A percentile compares a stretch with the other conserved stretches of the same genome.
phyloP scores from a whole-genome alignment of 257 asterid species.

The Solanum appendiculatum region DNA sequence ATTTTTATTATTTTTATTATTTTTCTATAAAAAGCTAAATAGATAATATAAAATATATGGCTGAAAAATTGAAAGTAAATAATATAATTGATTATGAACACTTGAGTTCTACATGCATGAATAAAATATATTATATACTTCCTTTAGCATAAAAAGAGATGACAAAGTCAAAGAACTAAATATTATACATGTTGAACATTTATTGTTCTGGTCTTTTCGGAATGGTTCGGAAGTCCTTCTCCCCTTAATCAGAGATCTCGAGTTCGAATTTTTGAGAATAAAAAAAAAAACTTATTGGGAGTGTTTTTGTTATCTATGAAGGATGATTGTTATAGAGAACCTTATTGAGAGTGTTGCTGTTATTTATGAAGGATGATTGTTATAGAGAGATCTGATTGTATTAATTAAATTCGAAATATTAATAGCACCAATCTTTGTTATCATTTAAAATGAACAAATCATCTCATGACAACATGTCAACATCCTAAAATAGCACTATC shows the following conservation, averaged over 20 bases:
- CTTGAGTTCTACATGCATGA: background rate
- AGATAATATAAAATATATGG: background rate
- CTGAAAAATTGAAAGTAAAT: background rate
- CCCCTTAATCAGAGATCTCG: rapidly evolving
- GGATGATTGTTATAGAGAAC: no score
- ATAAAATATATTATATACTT: background rate
- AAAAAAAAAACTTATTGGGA: rapidly evolving
- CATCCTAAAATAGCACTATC: slow-evolving; percentile 1
- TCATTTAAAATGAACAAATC: background rate
- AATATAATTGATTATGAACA: background rate
- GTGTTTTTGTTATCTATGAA: rapidly evolving
- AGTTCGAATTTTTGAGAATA: rapidly evolving
- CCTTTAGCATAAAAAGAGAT: background rate
- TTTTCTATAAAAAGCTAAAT: background rate
- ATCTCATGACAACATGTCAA: background rate
- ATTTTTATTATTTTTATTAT: background rate
- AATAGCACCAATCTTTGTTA: background rate
- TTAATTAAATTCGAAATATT: background rate
- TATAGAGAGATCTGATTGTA: background rate
- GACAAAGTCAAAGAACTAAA: background rate
- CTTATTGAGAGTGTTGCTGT: rapidly evolving
- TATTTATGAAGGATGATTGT: background rate
- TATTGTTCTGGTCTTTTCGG: background rate
- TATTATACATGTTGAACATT: background rate
- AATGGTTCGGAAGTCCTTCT: background rate